Evolutionary conservation across 169 alveolate species (phyloP).

Genomic region (Amoebophrya sp.): DNA sequence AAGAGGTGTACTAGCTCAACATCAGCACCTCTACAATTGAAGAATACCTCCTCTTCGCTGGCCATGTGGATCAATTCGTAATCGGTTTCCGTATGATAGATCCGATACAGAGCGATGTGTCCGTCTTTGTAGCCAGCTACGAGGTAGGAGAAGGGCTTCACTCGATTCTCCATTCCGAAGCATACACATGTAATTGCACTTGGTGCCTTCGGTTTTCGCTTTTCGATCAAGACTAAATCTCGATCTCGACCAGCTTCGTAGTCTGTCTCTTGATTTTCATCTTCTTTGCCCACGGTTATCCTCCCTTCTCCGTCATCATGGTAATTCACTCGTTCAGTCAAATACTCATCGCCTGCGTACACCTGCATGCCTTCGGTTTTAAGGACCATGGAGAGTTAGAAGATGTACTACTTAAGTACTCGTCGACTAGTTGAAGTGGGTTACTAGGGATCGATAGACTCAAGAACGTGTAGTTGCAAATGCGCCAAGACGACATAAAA

Average conservation of each 20-base stretch:
- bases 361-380: too few relatives aligned
- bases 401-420: too few relatives aligned
- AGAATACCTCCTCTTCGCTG: background rate
- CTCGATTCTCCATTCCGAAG: background rate
- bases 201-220: background rate
- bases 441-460: too few relatives aligned
- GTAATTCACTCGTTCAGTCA: background rate
- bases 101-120: background rate
- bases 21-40: too few relatives aligned
- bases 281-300: background rate
- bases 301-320: background rate
- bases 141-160: background rate
- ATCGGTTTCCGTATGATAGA: background rate
- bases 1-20: too few relatives aligned
- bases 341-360: too few relatives aligned
- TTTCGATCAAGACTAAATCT: background rate
- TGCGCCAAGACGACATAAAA: too few relatives aligned
- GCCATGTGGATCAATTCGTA: background rate
- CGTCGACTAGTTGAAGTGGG: too few relatives aligned
- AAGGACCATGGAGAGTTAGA: too few relatives aligned
- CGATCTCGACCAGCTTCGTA: background rate
- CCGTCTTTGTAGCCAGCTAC: background rate
- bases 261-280: background rate
- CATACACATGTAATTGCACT: background rate
- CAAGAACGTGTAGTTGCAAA: too few relatives aligned